Base-by-base conservation (phyloP, 176 grass and related monocot genomes). In the Musa schizocarpa region DNA sequence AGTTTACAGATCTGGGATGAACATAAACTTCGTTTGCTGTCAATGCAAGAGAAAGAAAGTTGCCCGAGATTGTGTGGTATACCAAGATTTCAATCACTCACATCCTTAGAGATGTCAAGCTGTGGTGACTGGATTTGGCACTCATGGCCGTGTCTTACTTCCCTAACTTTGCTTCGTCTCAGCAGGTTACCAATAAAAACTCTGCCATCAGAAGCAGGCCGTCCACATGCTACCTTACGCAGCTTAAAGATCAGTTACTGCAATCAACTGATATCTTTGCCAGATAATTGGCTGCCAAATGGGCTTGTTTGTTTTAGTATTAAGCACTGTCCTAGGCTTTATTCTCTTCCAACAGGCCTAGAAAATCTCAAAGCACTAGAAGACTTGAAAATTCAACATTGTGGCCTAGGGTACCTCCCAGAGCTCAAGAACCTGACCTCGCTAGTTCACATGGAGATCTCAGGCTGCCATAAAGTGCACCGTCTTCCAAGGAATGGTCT, bases 71-170 rank as follows among this genome's bases (percentile, higher is more conserved):
- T 89, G 9, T 0, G 3, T 0, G 80, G 83, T 21, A n/a, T 85
- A 23, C 59, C 7, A 27, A 52, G 9, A 8, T 89, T 73, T 29
- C 83, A 75, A 22, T 80, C 67, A 49, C 83, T 89, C n/a, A 66
- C 63, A 20, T 43, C 70, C 6, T 25, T 85, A 3, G 58, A 85
- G 7, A 58, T 81, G 13, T 49, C 5, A 52, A 57, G 57, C 48
- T 50, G 50, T 50, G 76, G 51, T 54, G 23, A 82, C n/a, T 89
- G 87, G 87, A 85, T 89, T 77, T 77, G 52, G 76, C 27, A 8
- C 24, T 80, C 76, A 25, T 80, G 79, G 83, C 9, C 0, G 17
- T 62, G 29, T 54, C 83, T 89, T 20, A 58, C 76, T 65, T 70
- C 50, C 13, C 50, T 81, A 29, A 34, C 21, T 65, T 85, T 65